A percentile compares a stretch with the other conserved stretches of the same genome.
Conservation (phyloP, 805 yeast genomes). For the Kodamaea nitidulidarum region DNA sequence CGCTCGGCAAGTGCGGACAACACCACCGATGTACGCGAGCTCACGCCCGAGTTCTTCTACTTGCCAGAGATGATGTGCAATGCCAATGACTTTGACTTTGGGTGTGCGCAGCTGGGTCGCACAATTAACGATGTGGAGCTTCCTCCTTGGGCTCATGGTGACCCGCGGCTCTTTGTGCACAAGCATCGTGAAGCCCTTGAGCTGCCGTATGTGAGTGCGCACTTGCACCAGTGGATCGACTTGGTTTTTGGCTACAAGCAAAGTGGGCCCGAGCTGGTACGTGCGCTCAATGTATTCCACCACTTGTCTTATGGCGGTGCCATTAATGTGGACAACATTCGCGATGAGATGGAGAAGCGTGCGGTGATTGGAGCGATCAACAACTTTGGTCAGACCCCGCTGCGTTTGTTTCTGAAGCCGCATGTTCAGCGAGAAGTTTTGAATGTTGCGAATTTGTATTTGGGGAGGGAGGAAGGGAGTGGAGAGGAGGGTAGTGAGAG, state of each 20-base stretch:
- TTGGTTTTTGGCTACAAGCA: conserved; percentile 79
- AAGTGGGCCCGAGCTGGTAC: conserved; percentile 63
- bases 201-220: conserved; percentile 71
- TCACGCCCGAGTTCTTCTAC: conserved; percentile 82
- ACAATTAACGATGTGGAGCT: conserved; percentile 58
- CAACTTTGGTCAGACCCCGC: conserved; percentile 89
- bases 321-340: conserved; percentile 66
- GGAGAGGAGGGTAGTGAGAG: no score
- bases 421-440: conserved; percentile 52
- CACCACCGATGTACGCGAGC: conserved; percentile 83
- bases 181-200: conserved; percentile 83
- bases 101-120: conserved; percentile 61
- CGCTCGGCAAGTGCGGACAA: conserved; percentile 70
- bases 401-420: conserved; percentile 62
- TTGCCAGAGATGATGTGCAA: conserved; percentile 75
- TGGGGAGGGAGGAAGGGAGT: not conserved
- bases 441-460: conserved; percentile 34
- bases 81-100: conserved; percentile 64
- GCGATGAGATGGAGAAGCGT: conserved; percentile 67
- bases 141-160: conserved; percentile 83
- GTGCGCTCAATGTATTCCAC: conserved; percentile 73
- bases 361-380: conserved; percentile 84
- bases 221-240: conserved; percentile 82
- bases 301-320: conserved; percentile 83
- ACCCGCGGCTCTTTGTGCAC: conserved; percentile 67